phyloP scores from a whole-genome alignment of 768 basidiomycete genomes.

The Tulasnella sp. region DNA sequence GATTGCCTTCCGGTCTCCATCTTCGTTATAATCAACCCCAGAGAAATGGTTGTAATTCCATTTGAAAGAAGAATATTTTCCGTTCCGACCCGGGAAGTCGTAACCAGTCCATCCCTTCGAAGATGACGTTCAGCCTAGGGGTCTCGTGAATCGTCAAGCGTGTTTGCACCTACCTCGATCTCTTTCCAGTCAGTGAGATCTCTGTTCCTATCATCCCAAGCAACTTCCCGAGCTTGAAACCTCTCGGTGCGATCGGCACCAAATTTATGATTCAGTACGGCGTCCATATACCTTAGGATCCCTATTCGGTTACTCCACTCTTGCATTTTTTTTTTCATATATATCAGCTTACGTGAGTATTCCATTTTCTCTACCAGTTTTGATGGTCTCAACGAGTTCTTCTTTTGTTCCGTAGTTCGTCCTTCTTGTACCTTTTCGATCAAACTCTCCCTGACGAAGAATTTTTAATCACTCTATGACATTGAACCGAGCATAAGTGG shows the following conservation, averaged over 20 bases:
- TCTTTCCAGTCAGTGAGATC: constrained; percentile 26
- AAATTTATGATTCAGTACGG: constrained; percentile 28
- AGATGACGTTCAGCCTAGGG: not conserved
- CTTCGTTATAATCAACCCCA: constrained; percentile 29
- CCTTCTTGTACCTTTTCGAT: constrained; percentile 16
- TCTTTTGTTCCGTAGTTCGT: constrained; percentile 32
- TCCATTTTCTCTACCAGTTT: constrained; percentile 25
- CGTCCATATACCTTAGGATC: constrained; percentile 20
- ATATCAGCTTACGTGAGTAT: constrained; percentile 28
- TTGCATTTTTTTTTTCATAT: not conserved
- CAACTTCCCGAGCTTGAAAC: constrained; percentile 21
- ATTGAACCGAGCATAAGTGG: not conserved
- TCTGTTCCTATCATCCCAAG: constrained; percentile 10
- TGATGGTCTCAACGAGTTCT: constrained; percentile 27
- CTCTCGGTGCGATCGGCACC: constrained; percentile 29
- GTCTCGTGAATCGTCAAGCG: not conserved
- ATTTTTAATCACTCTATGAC: not conserved
- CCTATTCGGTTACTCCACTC: no score
- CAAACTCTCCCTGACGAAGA: constrained; percentile 17
- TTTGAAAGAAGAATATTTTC: constrained; percentile 20
- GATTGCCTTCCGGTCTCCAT: constrained; percentile 24
- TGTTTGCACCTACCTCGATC: constrained; percentile 23
- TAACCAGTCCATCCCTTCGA: constrained; percentile 23
- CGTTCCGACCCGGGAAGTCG: constrained; percentile 29
- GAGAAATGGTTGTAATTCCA: constrained; percentile 25